Conservation (phyloP, 2,329 filamentous ascomycete species). For the Colletotrichum viniferum region DNA sequence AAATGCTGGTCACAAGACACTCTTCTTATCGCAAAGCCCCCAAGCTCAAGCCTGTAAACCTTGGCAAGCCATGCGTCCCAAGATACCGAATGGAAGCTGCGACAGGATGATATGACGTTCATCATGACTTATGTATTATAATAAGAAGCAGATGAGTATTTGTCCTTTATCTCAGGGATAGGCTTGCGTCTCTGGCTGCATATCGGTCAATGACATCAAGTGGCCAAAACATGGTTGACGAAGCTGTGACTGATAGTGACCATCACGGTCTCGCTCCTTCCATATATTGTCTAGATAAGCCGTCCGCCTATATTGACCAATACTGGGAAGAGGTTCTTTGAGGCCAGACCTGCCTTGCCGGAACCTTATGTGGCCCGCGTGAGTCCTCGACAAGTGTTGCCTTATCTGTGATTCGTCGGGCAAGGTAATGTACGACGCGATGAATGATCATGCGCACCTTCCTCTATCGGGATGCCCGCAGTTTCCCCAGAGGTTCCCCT, state of each 20-base stretch:
- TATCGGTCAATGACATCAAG: neutral
- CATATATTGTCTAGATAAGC: neutral
- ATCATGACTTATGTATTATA: neutral
- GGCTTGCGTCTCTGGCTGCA: neutral
- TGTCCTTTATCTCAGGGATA: neutral
- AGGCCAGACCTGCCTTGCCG: neutral
- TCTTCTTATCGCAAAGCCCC: neutral
- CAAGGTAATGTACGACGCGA: neutral
- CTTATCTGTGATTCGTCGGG: neutral
- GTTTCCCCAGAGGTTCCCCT: neutral
- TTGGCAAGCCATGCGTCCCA: neutral
- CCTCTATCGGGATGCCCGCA: neutral
- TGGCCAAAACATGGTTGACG: neutral
- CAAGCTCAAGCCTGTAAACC: neutral
- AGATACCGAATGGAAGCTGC: neutral
- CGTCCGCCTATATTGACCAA: neutral
- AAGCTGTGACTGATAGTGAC: neutral
- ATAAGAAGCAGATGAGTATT: neutral
- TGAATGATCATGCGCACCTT: neutral
- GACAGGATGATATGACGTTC: neutral
- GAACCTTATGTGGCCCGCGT: neutral
- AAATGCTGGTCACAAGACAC: neutral
- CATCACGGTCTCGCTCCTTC: neutral
- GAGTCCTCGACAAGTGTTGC: neutral
- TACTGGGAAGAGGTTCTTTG: neutral